phyloP scores from a whole-genome alignment of 2,329 filamentous ascomycete genomes.

The Dactylella cylindrospora region DNA sequence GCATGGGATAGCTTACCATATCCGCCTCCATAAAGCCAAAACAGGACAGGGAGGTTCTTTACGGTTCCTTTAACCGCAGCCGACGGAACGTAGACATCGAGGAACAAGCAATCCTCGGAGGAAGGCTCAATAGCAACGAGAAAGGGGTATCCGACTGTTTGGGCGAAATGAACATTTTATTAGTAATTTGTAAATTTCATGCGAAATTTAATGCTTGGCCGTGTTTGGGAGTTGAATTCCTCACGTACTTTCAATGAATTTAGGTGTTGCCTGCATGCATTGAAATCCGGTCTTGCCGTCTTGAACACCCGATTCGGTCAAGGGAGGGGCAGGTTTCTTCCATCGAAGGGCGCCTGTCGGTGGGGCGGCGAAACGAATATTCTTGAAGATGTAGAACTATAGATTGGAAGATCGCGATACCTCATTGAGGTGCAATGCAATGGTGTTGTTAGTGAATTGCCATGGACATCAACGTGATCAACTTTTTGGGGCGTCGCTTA shows the following conservation, averaged over 20 bases:
- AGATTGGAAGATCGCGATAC: no score
- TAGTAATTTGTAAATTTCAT: constrained; percentile 3
- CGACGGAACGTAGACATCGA: constrained; percentile 57
- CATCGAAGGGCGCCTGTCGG: constrained; percentile 54
- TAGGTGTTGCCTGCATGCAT: constrained; percentile 49
- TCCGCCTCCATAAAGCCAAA: constrained; percentile 57
- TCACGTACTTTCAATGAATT: constrained; percentile 41
- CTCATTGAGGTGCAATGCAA: no score
- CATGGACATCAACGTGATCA: no score
- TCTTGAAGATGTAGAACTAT: constrained; percentile 53
- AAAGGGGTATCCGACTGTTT: constrained; percentile 46
- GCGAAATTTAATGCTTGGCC: constrained; percentile 1
- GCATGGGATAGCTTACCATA: constrained; percentile 50
- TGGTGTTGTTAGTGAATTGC: no score
- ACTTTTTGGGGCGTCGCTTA: no score
- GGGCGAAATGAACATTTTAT: not conserved
- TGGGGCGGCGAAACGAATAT: constrained; percentile 55
- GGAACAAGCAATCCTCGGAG: constrained; percentile 57
- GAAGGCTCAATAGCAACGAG: constrained; percentile 44
- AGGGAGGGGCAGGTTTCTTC: constrained; percentile 53
- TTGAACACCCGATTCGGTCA: constrained; percentile 49
- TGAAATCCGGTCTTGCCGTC: constrained; percentile 50
- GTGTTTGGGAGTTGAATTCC: constrained; percentile 15
- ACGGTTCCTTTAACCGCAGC: constrained; percentile 52
- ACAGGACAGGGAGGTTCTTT: constrained; percentile 54